These are phyloP conservation scores for Fraxinus angustifolia DNA, from an alignment of 305 asterid species.

Conservation along the genomic window DNA sequence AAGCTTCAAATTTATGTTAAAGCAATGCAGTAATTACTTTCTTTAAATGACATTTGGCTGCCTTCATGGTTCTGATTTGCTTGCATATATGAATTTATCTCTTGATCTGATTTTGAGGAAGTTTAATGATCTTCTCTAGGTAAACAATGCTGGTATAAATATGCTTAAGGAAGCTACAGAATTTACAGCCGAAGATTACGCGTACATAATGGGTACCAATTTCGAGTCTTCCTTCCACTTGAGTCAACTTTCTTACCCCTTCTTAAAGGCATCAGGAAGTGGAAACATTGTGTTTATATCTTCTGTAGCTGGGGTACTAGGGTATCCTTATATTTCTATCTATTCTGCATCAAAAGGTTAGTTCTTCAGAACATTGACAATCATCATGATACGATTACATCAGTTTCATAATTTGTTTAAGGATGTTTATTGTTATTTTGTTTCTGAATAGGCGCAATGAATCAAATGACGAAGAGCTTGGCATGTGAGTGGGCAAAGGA, in stretches of 20 bases:
- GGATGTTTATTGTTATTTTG: neutral
- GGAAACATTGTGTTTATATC: constrained; percentile 55
- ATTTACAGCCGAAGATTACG: constrained; percentile 30
- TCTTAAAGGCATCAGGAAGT: constrained; percentile 36
- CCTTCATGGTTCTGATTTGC: neutral
- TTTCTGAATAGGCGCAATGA: constrained; percentile 30
- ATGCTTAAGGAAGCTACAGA: constrained; percentile 36
- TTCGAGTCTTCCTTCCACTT: constrained; percentile 45
- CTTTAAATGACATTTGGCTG: neutral
- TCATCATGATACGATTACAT: neutral
- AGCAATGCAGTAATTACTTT: neutral
- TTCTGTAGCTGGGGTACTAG: constrained; percentile 42
- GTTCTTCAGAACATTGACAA: neutral
- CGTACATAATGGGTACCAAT: constrained; percentile 34
- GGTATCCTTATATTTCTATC: constrained; percentile 36
- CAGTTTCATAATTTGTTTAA: neutral
- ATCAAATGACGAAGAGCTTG: constrained; percentile 39
- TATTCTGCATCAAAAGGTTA: constrained; percentile 45
- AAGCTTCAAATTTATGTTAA: neutral
- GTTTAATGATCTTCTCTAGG: constrained; percentile 19
- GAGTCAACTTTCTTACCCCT: constrained; percentile 45
- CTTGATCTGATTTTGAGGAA: neutral
- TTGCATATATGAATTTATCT: neutral
- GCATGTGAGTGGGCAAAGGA: constrained; percentile 44
- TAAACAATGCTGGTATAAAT: constrained; percentile 47